Evolutionary conservation across 225 moss, liverwort and hornwort species (phyloP).

Genomic region (Polytrichum formosum): DNA sequence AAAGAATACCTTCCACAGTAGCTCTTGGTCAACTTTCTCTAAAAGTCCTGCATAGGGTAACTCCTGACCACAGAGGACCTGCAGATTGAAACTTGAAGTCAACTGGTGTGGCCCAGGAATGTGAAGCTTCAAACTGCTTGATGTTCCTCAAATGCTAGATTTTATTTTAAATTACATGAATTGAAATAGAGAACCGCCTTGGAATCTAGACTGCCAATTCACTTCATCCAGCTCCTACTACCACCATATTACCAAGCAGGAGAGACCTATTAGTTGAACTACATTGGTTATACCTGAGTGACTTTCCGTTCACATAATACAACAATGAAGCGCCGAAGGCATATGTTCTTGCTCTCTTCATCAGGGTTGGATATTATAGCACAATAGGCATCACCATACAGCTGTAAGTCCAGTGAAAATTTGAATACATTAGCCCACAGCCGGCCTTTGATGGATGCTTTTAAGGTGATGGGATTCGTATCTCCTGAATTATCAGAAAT

Average conservation of each 20-base stretch:
- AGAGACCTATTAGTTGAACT: no score
- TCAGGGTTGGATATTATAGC: slow-evolving; percentile 96
- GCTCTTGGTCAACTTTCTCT: slow-evolving; percentile 90
- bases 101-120: slow-evolving; percentile 1
- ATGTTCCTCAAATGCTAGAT: no score
- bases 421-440: slow-evolving; percentile 98
- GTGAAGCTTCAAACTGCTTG: no score
- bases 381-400: slow-evolving; percentile 89
- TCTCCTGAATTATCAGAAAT: slow-evolving; percentile 45
- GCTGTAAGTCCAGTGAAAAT: slow-evolving; percentile 91
- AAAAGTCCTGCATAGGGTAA: slow-evolving; percentile 83
- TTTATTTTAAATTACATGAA: no score
- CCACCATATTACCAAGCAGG: no score
- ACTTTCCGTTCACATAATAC: slow-evolving; percentile 93
- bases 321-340: slow-evolving; percentile 81
- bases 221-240: no score
- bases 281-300: slow-evolving; percentile 36
- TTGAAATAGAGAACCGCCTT: no score
- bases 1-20: slow-evolving; percentile 62
- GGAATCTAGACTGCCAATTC: no score
- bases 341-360: slow-evolving; percentile 87
- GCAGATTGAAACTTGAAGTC: slow-evolving; percentile 19
- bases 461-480: slow-evolving; percentile 33
- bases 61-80: slow-evolving; percentile 83
- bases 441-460: slow-evolving; percentile 75